A percentile compares a stretch with the other conserved stretches of the same genome.
phyloP scores from a whole-genome alignment of 2,329 filamentous ascomycete genomes.

The Trichoderma simmonsii region DNA sequence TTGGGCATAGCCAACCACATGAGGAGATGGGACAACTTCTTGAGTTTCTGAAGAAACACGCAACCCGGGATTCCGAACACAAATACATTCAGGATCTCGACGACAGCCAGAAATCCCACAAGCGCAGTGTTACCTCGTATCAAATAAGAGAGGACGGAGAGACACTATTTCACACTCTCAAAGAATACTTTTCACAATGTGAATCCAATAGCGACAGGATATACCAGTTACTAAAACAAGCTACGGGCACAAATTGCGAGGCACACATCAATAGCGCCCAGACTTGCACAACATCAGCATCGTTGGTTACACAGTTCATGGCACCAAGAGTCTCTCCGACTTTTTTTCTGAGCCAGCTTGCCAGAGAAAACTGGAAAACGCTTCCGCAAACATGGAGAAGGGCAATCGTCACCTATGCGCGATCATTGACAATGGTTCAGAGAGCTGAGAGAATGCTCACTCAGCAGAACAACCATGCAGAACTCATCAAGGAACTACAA shows the following conservation, averaged over 20 bases:
- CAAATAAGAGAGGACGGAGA: neutral
- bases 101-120: neutral
- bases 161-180: neutral
- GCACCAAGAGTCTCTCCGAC: neutral
- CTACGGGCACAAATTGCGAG: neutral
- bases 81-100: neutral
- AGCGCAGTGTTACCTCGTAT: neutral
- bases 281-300: neutral
- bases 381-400: neutral
- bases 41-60: neutral
- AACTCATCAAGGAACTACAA: neutral
- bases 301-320: neutral
- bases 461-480: neutral
- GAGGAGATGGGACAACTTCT: neutral
- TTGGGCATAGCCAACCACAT: neutral
- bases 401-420: neutral
- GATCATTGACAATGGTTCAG: neutral
- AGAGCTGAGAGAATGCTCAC: neutral
- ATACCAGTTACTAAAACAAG: neutral
- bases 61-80: neutral
- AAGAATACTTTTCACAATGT: neutral
- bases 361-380: neutral
- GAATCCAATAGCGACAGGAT: neutral
- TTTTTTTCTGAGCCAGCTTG: neutral
- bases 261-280: neutral